A percentile compares a stretch with the other conserved stretches of the same genome.
phyloP scores from a whole-genome alignment of 2,329 filamentous ascomycete species.

The Neoarthrinium moseri region DNA sequence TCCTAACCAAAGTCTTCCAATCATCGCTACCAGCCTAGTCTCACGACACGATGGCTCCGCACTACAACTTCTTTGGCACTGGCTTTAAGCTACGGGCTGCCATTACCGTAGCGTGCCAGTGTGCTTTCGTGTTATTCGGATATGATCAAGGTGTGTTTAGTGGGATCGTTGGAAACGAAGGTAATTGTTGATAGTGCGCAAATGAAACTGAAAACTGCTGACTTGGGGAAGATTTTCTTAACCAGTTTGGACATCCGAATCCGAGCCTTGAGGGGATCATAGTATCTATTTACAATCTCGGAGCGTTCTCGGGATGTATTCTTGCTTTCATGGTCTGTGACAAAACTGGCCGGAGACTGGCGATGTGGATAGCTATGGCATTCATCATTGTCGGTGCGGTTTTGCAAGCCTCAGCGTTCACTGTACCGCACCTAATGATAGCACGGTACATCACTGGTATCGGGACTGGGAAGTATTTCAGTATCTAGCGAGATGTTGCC shows the following conservation, averaged over 20 bases:
- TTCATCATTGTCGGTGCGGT: constrained; percentile 12
- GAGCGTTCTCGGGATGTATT: constrained; percentile 9
- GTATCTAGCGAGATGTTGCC: too few species aligned
- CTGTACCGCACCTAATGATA: constrained; percentile 10
- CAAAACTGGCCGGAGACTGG: constrained; percentile 7
- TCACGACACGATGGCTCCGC: constrained; percentile 5
- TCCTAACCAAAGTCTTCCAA: too few species aligned
- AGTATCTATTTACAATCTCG: constrained; percentile 13
- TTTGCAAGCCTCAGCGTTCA: constrained; percentile 9
- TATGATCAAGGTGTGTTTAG: constrained; percentile 14
- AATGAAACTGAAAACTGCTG: neutral
- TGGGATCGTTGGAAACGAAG: constrained; percentile 11
- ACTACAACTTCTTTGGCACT: constrained; percentile 5
- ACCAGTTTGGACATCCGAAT: constrained; percentile 9
- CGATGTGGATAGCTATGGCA: constrained; percentile 12
- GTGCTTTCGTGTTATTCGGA: constrained; percentile 9
- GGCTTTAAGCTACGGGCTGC: constrained; percentile 7
- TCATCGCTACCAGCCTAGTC: too few species aligned
- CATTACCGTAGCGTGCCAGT: constrained; percentile 8
- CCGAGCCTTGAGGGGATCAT: constrained; percentile 9
- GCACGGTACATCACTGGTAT: constrained; percentile 10
- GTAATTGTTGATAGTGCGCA: constrained; percentile 1
- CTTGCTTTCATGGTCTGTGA: constrained; percentile 9
- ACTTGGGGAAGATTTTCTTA: neutral
- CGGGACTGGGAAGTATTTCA: constrained; percentile 8